phyloP scores from a whole-genome alignment of 2,329 filamentous ascomycete species.

The Xylariaceae sp. region DNA sequence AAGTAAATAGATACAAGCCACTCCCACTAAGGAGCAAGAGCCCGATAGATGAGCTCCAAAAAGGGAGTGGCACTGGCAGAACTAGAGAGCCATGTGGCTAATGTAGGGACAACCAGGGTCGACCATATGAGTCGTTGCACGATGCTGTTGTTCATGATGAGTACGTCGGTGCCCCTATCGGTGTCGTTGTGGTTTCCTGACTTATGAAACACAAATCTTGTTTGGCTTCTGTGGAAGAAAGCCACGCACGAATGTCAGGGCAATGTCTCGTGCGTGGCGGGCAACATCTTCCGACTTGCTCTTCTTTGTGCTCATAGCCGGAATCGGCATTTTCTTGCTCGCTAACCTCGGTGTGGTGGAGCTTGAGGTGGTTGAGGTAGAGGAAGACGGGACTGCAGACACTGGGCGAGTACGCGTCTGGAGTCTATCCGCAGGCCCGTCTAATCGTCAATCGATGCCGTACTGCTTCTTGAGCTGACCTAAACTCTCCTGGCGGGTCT shows the following conservation, averaged over 20 bases:
- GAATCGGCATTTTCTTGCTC: slow-evolving; percentile 26
- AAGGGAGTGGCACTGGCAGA: slow-evolving; percentile 4
- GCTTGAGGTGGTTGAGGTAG: slow-evolving; percentile 31
- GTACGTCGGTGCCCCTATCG: slow-evolving; percentile 10
- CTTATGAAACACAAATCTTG: slow-evolving; percentile 33
- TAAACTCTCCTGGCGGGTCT: slow-evolving; percentile 92
- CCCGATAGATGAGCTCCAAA: slow-evolving; percentile 1
- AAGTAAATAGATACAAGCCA: slow-evolving; percentile 14
- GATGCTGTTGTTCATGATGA: slow-evolving; percentile 14
- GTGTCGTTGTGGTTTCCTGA: slow-evolving; percentile 15
- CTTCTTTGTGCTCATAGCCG: slow-evolving; percentile 28
- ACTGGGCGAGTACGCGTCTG: slow-evolving; percentile 40
- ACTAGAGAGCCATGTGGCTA: slow-evolving; percentile 5
- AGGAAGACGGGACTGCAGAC: slow-evolving; percentile 59
- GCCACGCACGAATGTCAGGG: slow-evolving; percentile 31
- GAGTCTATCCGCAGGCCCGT: slow-evolving; percentile 57
- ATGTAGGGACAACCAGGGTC: slow-evolving; percentile 3
- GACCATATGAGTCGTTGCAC: slow-evolving; percentile 15
- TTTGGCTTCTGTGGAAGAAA: slow-evolving; percentile 31
- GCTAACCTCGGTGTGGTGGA: slow-evolving; percentile 25
- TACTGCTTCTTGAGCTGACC: slow-evolving; percentile 97
- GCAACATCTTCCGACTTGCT: slow-evolving; percentile 29
- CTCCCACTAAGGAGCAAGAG: slow-evolving; percentile 5
- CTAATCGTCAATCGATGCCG: slow-evolving; percentile 93
- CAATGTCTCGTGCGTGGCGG: slow-evolving; percentile 30